Conservation (phyloP, 371 early-diverging fungal genomes). For the Lichtheimia hyalospora region DNA sequence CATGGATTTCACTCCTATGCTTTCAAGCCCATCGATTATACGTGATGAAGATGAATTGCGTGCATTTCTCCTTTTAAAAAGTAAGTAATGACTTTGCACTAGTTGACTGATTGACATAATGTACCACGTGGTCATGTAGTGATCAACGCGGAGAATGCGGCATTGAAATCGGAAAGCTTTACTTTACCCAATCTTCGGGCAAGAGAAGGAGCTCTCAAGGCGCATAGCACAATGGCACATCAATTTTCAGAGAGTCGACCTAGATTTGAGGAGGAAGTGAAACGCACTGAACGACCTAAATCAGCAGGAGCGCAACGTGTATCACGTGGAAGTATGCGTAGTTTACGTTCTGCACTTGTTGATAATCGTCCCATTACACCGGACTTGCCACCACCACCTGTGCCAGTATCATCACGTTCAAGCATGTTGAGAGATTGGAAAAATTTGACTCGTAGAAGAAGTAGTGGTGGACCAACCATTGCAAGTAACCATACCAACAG, state of each 20-base stretch:
- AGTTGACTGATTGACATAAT: too few species aligned
- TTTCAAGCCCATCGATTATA: slow-evolving; percentile 69
- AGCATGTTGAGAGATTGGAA: slow-evolving; percentile 37
- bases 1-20: slow-evolving; percentile 58
- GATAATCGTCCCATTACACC: slow-evolving; percentile 6
- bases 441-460: slow-evolving; percentile 32
- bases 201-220: slow-evolving; percentile 36
- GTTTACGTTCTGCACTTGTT: slow-evolving; percentile 10
- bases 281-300: slow-evolving; percentile 17
- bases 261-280: slow-evolving; percentile 2
- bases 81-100: slow-evolving; percentile 20
- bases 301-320: slow-evolving; percentile 21
- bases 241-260: neutral
- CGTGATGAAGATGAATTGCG: slow-evolving; percentile 42
- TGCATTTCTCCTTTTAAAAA: slow-evolving; percentile 63
- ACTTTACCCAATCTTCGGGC: slow-evolving; percentile 54
- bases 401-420: slow-evolving; percentile 37
- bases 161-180: slow-evolving; percentile 62
- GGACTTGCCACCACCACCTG: slow-evolving; percentile 13
- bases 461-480: slow-evolving; percentile 10
- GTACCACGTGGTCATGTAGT: slow-evolving; percentile 25
- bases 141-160: slow-evolving; percentile 76
- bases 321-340: slow-evolving; percentile 19
- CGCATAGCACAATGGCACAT: neutral
- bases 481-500: neutral